Evolutionary conservation across 2,329 filamentous ascomycete genomes (phyloP).

Genomic region (Aurifilum marmelostoma): DNA sequence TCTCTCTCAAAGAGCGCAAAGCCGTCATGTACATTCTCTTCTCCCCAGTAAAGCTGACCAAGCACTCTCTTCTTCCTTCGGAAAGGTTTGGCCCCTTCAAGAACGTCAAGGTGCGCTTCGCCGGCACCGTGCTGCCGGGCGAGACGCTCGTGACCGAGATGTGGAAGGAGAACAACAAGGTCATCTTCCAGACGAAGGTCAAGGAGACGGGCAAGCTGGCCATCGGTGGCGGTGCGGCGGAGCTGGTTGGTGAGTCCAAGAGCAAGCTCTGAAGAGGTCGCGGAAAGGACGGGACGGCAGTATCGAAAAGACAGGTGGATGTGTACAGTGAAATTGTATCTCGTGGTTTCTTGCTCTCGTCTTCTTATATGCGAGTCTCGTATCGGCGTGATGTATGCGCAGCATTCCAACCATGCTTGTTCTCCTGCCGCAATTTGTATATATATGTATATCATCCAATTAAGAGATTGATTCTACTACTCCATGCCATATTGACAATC

Average conservation of each 20-base stretch:
- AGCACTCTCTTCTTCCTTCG: background rate
- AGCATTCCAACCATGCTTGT: background rate
- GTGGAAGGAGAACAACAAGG: constrained; percentile 83
- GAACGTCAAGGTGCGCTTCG: constrained; percentile 92
- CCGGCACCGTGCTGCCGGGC: constrained; percentile 80
- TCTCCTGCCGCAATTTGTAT: background rate
- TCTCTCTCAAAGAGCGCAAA: background rate
- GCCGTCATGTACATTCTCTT: background rate
- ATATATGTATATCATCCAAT: background rate
- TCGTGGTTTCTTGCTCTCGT: background rate
- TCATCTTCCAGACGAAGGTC: constrained; percentile 85
- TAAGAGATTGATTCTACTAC: background rate
- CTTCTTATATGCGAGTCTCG: background rate
- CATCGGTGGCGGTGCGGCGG: constrained; percentile 79
- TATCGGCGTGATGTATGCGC: background rate
- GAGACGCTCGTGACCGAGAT: constrained; percentile 92
- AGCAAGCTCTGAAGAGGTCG: constrained; percentile 34
- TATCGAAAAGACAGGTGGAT: too few relatives aligned
- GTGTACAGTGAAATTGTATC: background rate
- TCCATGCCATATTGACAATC: background rate
- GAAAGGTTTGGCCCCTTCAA: constrained; percentile 72
- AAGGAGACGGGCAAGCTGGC: constrained; percentile 92
- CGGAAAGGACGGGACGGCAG: too few relatives aligned
- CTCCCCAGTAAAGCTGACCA: constrained; percentile 9
- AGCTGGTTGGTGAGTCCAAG: constrained; percentile 57